Evolutionary conservation across 2,329 filamentous ascomycete genomes (phyloP).

Genomic region (Colletotrichum sublineola): DNA sequence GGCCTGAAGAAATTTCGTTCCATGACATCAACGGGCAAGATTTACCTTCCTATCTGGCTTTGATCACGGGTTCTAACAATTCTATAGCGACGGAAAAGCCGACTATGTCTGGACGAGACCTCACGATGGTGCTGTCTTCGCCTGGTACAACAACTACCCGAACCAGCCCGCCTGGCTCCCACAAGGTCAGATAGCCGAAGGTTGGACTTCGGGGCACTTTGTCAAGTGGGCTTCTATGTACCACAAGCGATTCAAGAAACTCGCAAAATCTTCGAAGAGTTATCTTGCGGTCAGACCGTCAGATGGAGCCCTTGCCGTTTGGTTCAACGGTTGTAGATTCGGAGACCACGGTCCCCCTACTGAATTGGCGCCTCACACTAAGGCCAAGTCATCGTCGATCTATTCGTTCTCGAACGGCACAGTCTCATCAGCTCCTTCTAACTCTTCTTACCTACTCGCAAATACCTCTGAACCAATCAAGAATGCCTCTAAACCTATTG

Average conservation of each 20-base stretch:
- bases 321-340: background rate
- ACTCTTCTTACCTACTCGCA: background rate
- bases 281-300: background rate
- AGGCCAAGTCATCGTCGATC: background rate
- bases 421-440: background rate
- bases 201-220: background rate
- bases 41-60: background rate
- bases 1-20: background rate
- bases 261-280: background rate
- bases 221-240: background rate
- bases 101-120: slow-evolving; percentile 44
- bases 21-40: background rate
- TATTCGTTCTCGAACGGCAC: background rate
- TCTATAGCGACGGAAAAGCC: slow-evolving; percentile 39
- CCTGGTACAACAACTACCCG: slow-evolving; percentile 43
- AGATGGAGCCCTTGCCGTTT: background rate
- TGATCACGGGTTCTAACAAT: background rate
- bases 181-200: slow-evolving; percentile 28
- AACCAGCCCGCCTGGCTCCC: slow-evolving; percentile 40
- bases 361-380: background rate
- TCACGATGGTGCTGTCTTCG: slow-evolving; percentile 34
- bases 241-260: background rate
- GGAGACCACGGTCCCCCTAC: background rate
- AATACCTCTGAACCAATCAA: background rate
- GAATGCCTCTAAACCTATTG: background rate